A percentile compares a stretch with the other conserved stretches of the same genome.
Conservation (phyloP, 176 grass and related monocot genomes). For the Bolboschoenus planiculmis region DNA sequence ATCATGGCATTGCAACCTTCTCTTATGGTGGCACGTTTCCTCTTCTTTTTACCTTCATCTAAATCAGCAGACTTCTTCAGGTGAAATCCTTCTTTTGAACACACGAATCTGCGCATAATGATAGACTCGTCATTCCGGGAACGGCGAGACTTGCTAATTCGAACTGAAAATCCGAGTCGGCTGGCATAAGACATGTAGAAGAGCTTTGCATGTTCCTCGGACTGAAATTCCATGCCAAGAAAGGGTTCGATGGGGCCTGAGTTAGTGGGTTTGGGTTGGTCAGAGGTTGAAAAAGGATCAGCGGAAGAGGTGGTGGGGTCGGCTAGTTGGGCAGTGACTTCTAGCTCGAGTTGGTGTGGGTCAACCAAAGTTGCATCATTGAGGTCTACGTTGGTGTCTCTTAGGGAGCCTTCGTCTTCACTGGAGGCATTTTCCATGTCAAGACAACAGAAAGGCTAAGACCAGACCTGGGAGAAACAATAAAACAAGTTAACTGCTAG, state of each 20-base stretch:
- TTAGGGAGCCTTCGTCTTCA: conserved; percentile 39
- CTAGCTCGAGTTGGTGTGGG: conserved; percentile 32
- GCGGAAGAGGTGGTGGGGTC: conserved; percentile 14
- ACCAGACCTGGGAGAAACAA: not conserved
- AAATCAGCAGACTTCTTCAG: conserved; percentile 39
- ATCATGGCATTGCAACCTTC: conserved; percentile 68
- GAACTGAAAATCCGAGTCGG: conserved; percentile 50
- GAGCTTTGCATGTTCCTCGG: conserved; percentile 55
- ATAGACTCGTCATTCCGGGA: conserved; percentile 65
- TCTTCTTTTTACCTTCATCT: conserved; percentile 63
- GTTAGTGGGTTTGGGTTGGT: conserved; percentile 10
- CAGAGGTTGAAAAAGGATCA: conserved; percentile 15
- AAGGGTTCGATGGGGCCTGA: conserved; percentile 50
- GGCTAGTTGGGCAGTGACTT: conserved; percentile 26
- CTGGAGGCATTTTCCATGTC: conserved; percentile 47
- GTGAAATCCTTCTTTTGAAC: conserved; percentile 67
- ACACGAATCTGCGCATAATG: conserved; percentile 65
- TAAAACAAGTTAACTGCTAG: not conserved
- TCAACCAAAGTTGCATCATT: conserved; percentile 41
- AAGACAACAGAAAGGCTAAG: conserved; percentile 13
- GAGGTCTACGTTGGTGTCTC: conserved; percentile 48
- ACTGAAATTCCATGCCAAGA: conserved; percentile 66
- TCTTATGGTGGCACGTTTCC: conserved; percentile 48
- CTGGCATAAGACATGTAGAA: conserved; percentile 68
- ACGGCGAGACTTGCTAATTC: conserved; percentile 60